These are phyloP conservation scores for Clavispora phyllophila DNA, from an alignment of 805 yeast genomes.

Conservation along the genomic window DNA sequence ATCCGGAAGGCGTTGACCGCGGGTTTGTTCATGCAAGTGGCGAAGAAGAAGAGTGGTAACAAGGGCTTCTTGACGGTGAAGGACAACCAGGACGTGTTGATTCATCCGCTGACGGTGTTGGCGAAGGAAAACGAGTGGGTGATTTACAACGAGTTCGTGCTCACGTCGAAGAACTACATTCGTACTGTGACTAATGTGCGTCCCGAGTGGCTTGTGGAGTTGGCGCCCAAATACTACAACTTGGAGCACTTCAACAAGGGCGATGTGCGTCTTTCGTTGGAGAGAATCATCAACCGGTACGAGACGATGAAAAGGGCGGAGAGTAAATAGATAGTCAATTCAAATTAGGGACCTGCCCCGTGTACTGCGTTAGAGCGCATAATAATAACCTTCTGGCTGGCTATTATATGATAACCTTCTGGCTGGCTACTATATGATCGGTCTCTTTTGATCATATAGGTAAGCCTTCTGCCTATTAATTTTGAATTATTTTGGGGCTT, in stretches of 20 bases:
- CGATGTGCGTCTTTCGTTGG: conserved; percentile 66
- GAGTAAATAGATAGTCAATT: conserved; percentile 1
- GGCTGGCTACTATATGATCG: too few relatives aligned
- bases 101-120: conserved; percentile 90
- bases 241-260: conserved; percentile 60
- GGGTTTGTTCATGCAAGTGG: conserved; percentile 99
- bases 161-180: conserved; percentile 89
- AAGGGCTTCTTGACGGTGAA: conserved; percentile 83
- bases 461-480: too few relatives aligned
- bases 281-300: conserved; percentile 48
- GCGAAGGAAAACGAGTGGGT: conserved; percentile 92
- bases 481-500: too few relatives aligned
- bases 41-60: conserved; percentile 78
- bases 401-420: too few relatives aligned
- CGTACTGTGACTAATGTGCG: conserved; percentile 87
- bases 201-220: conserved; percentile 88
- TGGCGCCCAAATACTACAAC: conserved; percentile 70
- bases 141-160: conserved; percentile 89
- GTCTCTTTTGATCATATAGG: too few relatives aligned
- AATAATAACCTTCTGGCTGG: too few relatives aligned
- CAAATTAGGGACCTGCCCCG: not conserved
- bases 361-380: too few relatives aligned
- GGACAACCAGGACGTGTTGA: conserved; percentile 91
- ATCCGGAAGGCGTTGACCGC: conserved; percentile 80
- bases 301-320: conserved; percentile 36